Percentiles rank a stretch among this genome's conserved stretches.
Evolutionary conservation across 164 flowering plant species (phyloP).

Genomic region (Chimonanthus praecox): DNA sequence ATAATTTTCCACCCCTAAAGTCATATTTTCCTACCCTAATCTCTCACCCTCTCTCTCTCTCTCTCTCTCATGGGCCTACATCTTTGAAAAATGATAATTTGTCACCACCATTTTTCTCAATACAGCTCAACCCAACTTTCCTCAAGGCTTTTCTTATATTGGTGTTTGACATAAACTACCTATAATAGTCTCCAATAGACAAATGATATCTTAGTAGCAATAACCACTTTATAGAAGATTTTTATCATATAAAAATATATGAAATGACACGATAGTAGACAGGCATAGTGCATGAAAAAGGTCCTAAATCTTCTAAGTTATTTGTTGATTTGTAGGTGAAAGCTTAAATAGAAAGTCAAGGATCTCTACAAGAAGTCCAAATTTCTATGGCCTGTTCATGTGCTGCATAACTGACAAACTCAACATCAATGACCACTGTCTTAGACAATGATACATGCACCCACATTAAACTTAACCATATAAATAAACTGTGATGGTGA

Average conservation of each 20-base stretch:
- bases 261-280: background rate
- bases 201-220: background rate
- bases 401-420: background rate
- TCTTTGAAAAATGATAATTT: constrained; percentile 9
- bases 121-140: constrained; percentile 15
- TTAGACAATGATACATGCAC: background rate
- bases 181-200: background rate
- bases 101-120: background rate
- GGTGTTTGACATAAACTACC: constrained; percentile 10
- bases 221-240: background rate
- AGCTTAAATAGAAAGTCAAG: background rate
- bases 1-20: constrained; percentile 2
- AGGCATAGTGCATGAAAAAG: background rate
- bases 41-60: background rate
- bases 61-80: constrained; percentile 6
- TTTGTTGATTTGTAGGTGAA: background rate
- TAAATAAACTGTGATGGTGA: background rate
- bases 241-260: background rate
- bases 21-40: background rate
- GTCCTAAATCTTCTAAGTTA: background rate
- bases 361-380: background rate
- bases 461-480: background rate
- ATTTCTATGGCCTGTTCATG: background rate
- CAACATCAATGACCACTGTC: background rate
- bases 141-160: constrained; percentile 11